phyloP scores from a whole-genome alignment of 23 red algal genomes.

The Cyanidiococcus yangmingshanensis region DNA sequence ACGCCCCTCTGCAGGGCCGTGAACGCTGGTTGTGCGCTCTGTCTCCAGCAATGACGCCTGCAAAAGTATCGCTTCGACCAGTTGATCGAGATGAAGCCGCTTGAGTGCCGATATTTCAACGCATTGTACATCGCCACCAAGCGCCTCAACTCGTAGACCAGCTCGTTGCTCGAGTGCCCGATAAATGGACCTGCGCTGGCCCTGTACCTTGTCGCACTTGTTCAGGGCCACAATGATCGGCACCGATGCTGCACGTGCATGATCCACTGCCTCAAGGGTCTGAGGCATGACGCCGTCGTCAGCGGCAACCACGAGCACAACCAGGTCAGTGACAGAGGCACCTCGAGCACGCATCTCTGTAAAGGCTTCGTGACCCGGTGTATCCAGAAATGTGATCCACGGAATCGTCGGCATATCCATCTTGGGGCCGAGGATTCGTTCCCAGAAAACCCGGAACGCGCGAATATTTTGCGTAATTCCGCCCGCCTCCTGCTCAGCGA shows the following conservation, averaged over 20 bases:
- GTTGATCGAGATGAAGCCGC: constrained; percentile 34
- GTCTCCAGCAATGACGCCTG: constrained; percentile 51
- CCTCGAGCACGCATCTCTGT: constrained; percentile 71
- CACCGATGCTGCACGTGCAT: constrained; percentile 51
- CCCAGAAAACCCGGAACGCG: constrained; percentile 41
- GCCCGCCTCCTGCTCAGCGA: constrained; percentile 60
- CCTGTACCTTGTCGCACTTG: constrained; percentile 54
- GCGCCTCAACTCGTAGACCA: constrained; percentile 47
- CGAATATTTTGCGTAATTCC: constrained; percentile 94
- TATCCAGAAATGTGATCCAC: constrained; percentile 72
- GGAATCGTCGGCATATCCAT: background rate
- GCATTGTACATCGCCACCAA: constrained; percentile 73
- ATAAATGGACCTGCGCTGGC: constrained; percentile 33
- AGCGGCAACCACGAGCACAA: constrained; percentile 79
- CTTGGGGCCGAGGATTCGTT: background rate
- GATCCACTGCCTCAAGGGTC: constrained; percentile 60
- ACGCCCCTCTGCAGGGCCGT: constrained; percentile 45
- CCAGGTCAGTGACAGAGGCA: constrained; percentile 58
- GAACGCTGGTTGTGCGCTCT: constrained; percentile 28
- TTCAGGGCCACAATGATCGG: constrained; percentile 87
- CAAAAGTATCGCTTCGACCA: constrained; percentile 57
- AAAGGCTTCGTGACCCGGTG: constrained; percentile 86
- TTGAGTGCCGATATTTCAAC: constrained; percentile 73
- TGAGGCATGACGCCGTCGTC: constrained; percentile 91
- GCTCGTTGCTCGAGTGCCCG: constrained; percentile 40